Base-by-base conservation (phyloP, 2,329 filamentous ascomycete genomes). In the Fusarium kyushuense region DNA sequence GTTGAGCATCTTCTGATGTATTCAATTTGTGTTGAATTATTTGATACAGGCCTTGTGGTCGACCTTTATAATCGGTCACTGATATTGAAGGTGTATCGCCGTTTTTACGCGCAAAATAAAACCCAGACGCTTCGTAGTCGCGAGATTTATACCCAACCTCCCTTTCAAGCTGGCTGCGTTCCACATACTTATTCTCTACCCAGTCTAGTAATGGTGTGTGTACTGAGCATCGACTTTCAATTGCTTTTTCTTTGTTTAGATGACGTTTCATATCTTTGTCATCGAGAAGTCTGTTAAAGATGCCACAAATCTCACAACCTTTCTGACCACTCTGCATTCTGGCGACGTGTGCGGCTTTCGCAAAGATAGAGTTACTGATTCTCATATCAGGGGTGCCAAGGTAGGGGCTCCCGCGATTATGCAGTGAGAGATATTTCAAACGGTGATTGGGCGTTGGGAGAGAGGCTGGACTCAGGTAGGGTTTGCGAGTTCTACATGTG, bases 291-390 rank as follows among this genome's bases (percentile, higher is more conserved):
- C 2, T 19, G 19, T 25, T 12, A 6, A 49, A 49, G 9, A 49
- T 49, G 23, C 33, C 46, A 9, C 46, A 49, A 13, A 49, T 21
- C 32, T 49, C 46, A 49, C 46, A 49, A 12, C 12, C 17, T 8
- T n/a, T 19, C 11, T 33, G 29, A 14, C 8, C 3, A n/a, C 9
- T 33, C 9, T 48, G 29, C 19, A 17, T 17, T 25, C 21, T 33
- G 6, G 10, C 19, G 6, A 10, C 16, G 16, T 21, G 23, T 6
- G 17, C 19, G 25, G 45, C 19, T 17, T 16, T 23, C 16, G 9
- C 4, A 12, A 48, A 16, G 2, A 17, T 8, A 23, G 30, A 33
- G 11, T 33, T 23, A 13, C 19, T 19, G n/a, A 32, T 11, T 7
- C 40, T 21, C 40, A 25, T 42, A 1, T 17, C 6, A 16, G 4